Conservation (phyloP, 2,329 filamentous ascomycete genomes). For the Fusarium sp. region DNA sequence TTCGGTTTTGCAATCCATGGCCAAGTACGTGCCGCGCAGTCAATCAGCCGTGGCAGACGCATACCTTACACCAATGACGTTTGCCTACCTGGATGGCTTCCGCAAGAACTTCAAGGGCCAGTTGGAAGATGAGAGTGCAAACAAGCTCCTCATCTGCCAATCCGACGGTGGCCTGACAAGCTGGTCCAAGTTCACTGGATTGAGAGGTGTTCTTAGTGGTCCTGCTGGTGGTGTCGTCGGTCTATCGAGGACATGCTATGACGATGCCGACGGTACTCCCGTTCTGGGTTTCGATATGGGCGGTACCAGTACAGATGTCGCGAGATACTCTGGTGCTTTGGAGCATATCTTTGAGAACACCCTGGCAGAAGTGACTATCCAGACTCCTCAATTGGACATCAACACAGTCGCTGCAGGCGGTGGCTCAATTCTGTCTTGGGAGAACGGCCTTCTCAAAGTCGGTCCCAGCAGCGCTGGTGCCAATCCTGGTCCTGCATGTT, state of each 20-base stretch:
- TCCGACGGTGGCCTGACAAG: slow-evolving; percentile 42
- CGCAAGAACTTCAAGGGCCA: slow-evolving; percentile 41
- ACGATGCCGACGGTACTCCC: slow-evolving; percentile 36
- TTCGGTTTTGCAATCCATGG: slow-evolving; percentile 53
- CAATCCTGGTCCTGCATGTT: slow-evolving; percentile 76
- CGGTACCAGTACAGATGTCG: slow-evolving; percentile 77
- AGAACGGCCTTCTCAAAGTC: slow-evolving; percentile 76
- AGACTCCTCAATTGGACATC: slow-evolving; percentile 77
- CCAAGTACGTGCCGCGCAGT: slow-evolving; percentile 56
- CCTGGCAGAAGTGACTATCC: slow-evolving; percentile 75
- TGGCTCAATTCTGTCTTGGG: slow-evolving; percentile 67
- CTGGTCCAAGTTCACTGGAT: slow-evolving; percentile 42
- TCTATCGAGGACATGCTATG: slow-evolving; percentile 40
- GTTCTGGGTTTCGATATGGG: slow-evolving; percentile 49
- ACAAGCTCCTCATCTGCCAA: slow-evolving; percentile 45
- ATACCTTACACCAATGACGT: slow-evolving; percentile 54
- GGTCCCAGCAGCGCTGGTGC: slow-evolving; percentile 78
- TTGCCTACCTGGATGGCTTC: slow-evolving; percentile 49
- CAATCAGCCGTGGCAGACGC: slow-evolving; percentile 55
- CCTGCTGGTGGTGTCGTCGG: slow-evolving; percentile 45
- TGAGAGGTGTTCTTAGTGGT: slow-evolving; percentile 40
- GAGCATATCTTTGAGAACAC: slow-evolving; percentile 79
- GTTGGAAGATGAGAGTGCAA: slow-evolving; percentile 38
- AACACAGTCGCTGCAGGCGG: slow-evolving; percentile 71
- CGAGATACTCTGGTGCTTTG: slow-evolving; percentile 72